Evolutionary conservation across 805 yeast genomes (phyloP), one percentile per base, ranked within the genome.

Genomic region (Pichia paraexigua): DNA sequence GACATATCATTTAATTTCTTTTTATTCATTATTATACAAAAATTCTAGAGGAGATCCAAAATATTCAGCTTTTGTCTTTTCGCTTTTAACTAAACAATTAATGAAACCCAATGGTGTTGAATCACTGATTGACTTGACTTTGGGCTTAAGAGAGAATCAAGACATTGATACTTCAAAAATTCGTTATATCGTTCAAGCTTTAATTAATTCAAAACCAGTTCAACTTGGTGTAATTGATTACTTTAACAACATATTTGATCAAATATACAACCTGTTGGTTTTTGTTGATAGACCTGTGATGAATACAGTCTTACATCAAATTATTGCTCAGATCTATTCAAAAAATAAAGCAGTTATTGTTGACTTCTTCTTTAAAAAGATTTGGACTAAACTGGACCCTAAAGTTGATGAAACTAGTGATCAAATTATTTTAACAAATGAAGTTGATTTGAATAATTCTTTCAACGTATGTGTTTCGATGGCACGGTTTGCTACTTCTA

Each of bases 131-230:
- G 97, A 92, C 64, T 80, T 87, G 55, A 73, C 87, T 0, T 71
- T 86, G 15, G 96, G 96, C 0, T 71, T 87, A 25, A 71, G 96
- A 51, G 95, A 88, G 42, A 73, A 75, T 49, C 92, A 85, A 51
- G 82, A 80, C 13, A 66, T 89, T 15, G 82, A 82, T 55, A 66
- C 82, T n/a, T 80, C 79, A 32, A 85, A 81, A 56, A 72, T 87
- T 46, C 80, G 79, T 27, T 78, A 82, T 52, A 85, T 87, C 1
- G 79, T 86, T n/a, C 76, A 75, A 42, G 73, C 88, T 2, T 64
- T 92, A 17, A 63, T 85, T 28, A 50, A 53, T n/a, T 67, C 82
- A 18, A 82, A 82, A 53, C 97, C 97, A 0, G 68, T 66, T 45
- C 59, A 62, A 0, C 60, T 83, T 10, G 50, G 72, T 1, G 70